Conservation (phyloP, 176 grass and related monocot genomes). For the Aegilops longissima region DNA sequence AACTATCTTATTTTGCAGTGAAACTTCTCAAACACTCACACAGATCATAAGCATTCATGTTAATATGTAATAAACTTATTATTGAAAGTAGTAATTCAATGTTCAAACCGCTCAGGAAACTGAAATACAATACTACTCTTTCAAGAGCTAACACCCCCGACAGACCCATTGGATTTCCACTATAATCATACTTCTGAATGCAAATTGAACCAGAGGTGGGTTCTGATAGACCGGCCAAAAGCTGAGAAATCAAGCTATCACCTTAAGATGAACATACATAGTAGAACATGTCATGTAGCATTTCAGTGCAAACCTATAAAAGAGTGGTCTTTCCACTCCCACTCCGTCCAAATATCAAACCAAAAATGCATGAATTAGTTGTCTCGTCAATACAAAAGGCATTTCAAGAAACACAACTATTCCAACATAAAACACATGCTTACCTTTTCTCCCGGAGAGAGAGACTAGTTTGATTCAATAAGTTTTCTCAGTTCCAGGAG, state of each 20-base stretch:
- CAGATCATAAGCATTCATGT: neutral
- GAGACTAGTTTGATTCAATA: conserved; percentile 73
- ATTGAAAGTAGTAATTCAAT: conserved; percentile 10
- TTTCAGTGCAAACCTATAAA: conserved; percentile 59
- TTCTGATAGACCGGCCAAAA: conserved; percentile 71
- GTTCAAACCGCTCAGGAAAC: conserved; percentile 88
- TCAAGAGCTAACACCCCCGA: conserved; percentile 56
- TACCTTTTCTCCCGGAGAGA: conserved; percentile 73
- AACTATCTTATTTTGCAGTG: neutral
- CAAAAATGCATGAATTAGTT: conserved; percentile 61
- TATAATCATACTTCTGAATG: conserved; percentile 61
- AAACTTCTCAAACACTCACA: neutral
- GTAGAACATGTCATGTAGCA: neutral
- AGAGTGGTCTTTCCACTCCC: conserved; percentile 92
- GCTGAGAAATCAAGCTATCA: conserved; percentile 44
- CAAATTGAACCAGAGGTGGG: conserved; percentile 68
- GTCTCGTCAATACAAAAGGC: neutral
- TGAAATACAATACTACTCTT: conserved; percentile 91
- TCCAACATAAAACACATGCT: neutral
- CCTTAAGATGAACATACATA: conserved; percentile 8
- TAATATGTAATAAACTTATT: neutral
- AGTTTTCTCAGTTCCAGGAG: conserved; percentile 70
- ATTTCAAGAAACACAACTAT: neutral
- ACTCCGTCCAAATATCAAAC: conserved; percentile 88
- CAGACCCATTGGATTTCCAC: conserved; percentile 36